A percentile compares a stretch with the other conserved stretches of the same genome.
These are phyloP conservation scores for Glebionis coronaria DNA, from an alignment of 129 eudicot genomes.

Conservation along the genomic window DNA sequence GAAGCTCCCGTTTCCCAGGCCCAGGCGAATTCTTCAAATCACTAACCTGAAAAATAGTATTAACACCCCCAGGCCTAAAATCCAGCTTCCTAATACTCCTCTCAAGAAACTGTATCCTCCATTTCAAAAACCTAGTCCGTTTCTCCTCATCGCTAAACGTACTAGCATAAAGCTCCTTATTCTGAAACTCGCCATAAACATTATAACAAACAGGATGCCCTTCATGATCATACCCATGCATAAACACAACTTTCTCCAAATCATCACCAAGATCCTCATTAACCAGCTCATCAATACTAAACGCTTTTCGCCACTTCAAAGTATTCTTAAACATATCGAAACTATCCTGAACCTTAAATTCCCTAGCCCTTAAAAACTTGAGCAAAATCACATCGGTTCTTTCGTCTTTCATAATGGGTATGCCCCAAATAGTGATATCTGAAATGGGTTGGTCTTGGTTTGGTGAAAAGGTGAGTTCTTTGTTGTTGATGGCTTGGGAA, in stretches of 20 bases:
- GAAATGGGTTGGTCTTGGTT: constrained; percentile 31
- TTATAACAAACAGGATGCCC: constrained; percentile 85
- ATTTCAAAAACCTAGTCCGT: constrained; percentile 56
- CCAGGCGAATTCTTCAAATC: constrained; percentile 77
- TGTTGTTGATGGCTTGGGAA: constrained; percentile 41
- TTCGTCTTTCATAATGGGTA: constrained; percentile 68
- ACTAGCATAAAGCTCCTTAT: constrained; percentile 68
- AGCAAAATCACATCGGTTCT: constrained; percentile 63
- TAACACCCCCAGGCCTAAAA: constrained; percentile 68
- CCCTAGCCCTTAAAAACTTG: constrained; percentile 78
- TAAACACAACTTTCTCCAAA: constrained; percentile 79
- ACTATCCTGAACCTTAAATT: constrained; percentile 63
- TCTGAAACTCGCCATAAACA: constrained; percentile 91
- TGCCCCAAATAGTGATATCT: constrained; percentile 67
- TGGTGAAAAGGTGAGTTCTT: constrained; percentile 31
- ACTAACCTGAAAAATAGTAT: constrained; percentile 57
- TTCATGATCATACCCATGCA: constrained; percentile 69
- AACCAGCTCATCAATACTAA: constrained; percentile 58
- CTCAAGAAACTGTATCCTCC: constrained; percentile 90
- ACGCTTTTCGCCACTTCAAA: constrained; percentile 59
- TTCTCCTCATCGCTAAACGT: constrained; percentile 83
- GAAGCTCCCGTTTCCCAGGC: constrained; percentile 54
- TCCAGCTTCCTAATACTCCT: constrained; percentile 80
- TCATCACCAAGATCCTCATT: constrained; percentile 69
- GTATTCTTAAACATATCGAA: constrained; percentile 68